Base-by-base conservation (phyloP, 257 asterid genomes). In the Jacaranda mimosifolia region DNA sequence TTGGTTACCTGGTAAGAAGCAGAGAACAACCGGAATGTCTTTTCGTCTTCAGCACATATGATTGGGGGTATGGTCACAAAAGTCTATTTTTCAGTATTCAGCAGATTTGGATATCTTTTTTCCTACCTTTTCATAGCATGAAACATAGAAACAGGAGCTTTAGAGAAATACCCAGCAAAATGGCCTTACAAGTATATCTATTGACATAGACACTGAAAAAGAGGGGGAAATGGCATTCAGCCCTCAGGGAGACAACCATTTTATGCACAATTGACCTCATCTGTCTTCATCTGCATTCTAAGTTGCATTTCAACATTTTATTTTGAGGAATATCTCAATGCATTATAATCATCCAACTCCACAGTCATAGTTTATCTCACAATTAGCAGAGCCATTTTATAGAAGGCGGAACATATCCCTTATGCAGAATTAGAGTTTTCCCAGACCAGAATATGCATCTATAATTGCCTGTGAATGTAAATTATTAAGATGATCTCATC, bases 1-100 rank as follows among this genome's bases (percentile, higher is more conserved):
- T 62, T 46, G 71, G 51, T 71, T 78, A 78, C 77, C 77, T 71
- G 82, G 77, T 57, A 60, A 68, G 81, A 77, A 69, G 77, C 77
- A 69, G 21, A 59, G 55, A 59, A 51, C 62, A n/a, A 63, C 77
- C 39, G 67, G 70, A 51, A 70, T 78, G 73, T 62, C 77, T 14
- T 35, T 51, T 60, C 71, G 59, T 38, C 67, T 52, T 62, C 39
- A 17, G 55, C 77, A 60, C 66, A 69, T 49, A 71, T 63, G 63
- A 77, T 76, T 66, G 35, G 74, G 58, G 69, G 69, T 0, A 19
- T 76, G 73, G 14, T 77, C 48, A 58, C 45, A 68, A 68, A 57
- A 11, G 63, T 56, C 53, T 26, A 49, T 45, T 53, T 67, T 76
- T 67, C 62, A 68, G 53, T 6, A 19, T 46, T 45, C 48, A 77